Percentiles rank a stretch among this genome's conserved stretches.
Evolutionary conservation across 2,329 filamentous ascomycete species (phyloP).

Genomic region (Nothopassalora personata): DNA sequence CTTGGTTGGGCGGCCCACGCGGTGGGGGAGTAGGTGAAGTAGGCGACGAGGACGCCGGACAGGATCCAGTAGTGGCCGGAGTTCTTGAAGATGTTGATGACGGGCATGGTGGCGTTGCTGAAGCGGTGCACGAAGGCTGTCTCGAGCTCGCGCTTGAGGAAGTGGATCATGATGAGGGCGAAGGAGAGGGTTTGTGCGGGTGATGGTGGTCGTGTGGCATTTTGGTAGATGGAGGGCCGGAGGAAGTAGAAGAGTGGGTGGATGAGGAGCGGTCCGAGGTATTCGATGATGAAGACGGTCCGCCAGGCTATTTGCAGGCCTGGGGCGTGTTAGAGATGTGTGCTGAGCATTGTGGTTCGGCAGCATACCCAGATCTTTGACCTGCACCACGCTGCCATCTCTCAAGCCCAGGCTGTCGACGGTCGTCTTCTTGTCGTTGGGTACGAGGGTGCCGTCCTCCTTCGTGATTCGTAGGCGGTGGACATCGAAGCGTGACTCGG

Average conservation of each 20-base stretch:
- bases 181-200: slow-evolving; percentile 68
- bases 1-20: slow-evolving; percentile 53
- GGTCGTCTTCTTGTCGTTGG: slow-evolving; percentile 50
- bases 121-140: slow-evolving; percentile 94
- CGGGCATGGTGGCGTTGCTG: slow-evolving; percentile 89
- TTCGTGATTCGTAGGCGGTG: slow-evolving; percentile 61
- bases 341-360: neutral
- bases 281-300: slow-evolving; percentile 92
- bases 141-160: slow-evolving; percentile 91
- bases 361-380: slow-evolving; percentile 82
- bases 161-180: slow-evolving; percentile 72
- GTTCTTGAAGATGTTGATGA: slow-evolving; percentile 88
- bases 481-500: slow-evolving; percentile 49
- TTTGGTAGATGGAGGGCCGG: slow-evolving; percentile 66
- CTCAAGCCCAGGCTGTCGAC: slow-evolving; percentile 53
- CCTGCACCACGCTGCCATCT: slow-evolving; percentile 62
- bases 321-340: slow-evolving; percentile 34
- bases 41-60: slow-evolving; percentile 73
- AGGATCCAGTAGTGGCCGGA: slow-evolving; percentile 88
- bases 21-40: slow-evolving; percentile 75
- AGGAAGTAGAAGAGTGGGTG: slow-evolving; percentile 67
- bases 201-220: slow-evolving; percentile 47
- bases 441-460: slow-evolving; percentile 54
- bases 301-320: slow-evolving; percentile 87
- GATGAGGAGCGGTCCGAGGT: slow-evolving; percentile 84